Conservation (phyloP, 129 eudicot species). For the Tagetes erecta region DNA sequence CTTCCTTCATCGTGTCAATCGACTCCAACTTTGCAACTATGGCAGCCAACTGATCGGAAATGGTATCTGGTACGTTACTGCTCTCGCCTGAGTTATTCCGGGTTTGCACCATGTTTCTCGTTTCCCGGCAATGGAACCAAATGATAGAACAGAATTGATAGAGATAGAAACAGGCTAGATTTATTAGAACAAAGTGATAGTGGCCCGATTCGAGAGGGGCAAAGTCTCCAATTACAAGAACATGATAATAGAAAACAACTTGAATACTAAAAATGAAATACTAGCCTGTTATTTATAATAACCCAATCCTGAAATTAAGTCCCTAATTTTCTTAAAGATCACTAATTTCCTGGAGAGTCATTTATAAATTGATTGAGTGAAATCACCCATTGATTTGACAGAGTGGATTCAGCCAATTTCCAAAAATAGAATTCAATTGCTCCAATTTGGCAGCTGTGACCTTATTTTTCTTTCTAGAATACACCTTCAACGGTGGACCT, state of each 20-base stretch:
- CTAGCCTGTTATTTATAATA: background rate
- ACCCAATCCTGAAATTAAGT: background rate
- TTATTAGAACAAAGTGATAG: background rate
- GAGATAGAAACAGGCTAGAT: background rate
- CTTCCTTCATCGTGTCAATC: background rate
- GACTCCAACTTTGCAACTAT: background rate
- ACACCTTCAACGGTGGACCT: slow-evolving; percentile 2
- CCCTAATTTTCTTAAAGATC: background rate
- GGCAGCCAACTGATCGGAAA: background rate
- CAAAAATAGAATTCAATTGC: too few species aligned
- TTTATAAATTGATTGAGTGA: too few species aligned
- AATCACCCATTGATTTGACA: too few species aligned
- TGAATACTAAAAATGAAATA: background rate
- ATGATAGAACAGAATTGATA: background rate
- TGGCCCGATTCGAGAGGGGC: slow-evolving; percentile 17
- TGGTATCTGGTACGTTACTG: background rate
- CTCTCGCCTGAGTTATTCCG: background rate
- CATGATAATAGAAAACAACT: background rate
- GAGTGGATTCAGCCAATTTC: too few species aligned
- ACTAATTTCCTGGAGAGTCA: background rate
- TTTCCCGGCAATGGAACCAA: slow-evolving; percentile 4
- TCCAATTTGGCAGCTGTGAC: too few species aligned
- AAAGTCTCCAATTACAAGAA: background rate
- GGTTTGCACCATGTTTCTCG: slow-evolving; percentile 7
- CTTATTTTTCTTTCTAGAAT: background rate